phyloP scores from a whole-genome alignment of 2,329 filamentous ascomycete genomes.

The Penicillium sp. region DNA sequence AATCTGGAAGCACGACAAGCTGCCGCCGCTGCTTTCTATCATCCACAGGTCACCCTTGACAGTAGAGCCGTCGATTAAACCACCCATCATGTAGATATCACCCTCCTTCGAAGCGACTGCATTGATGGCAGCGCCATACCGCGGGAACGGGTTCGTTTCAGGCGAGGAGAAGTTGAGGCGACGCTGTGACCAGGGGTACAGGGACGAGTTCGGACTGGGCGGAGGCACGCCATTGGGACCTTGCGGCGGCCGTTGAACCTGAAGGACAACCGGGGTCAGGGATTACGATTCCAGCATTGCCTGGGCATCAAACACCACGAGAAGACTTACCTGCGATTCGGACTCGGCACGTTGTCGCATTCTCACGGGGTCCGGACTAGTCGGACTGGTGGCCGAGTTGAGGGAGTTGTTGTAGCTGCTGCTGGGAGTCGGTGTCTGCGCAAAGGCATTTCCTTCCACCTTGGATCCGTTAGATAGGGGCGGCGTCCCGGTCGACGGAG shows the following conservation, averaged over 20 bases:
- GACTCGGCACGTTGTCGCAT: slow-evolving; percentile 59
- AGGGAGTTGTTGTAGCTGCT: slow-evolving; percentile 69
- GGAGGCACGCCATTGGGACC: slow-evolving; percentile 58
- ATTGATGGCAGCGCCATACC: slow-evolving; percentile 97
- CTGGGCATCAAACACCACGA: not conserved
- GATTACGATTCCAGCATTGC: not conserved
- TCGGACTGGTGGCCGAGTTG: slow-evolving; percentile 66
- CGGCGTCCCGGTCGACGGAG: slow-evolving; percentile 45
- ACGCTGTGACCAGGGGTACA: slow-evolving; percentile 96
- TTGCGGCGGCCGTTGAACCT: slow-evolving; percentile 48
- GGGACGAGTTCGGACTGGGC: slow-evolving; percentile 70
- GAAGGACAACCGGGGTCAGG: slow-evolving; percentile 9
- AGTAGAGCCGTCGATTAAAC: slow-evolving; percentile 89
- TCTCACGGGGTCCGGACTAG: slow-evolving; percentile 68
- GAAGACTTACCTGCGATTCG: slow-evolving; percentile 57
- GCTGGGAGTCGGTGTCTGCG: slow-evolving; percentile 71
- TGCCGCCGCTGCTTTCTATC: slow-evolving; percentile 82
- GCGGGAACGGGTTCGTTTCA: slow-evolving; percentile 85
- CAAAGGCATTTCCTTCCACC: slow-evolving; percentile 36
- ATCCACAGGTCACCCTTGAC: slow-evolving; percentile 98
- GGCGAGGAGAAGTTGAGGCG: slow-evolving; percentile 82
- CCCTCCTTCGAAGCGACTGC: slow-evolving; percentile 92
- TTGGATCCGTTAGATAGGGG: slow-evolving; percentile 53
- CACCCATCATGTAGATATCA: slow-evolving; percentile 96
- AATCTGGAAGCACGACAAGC: slow-evolving; percentile 87